phyloP scores from a whole-genome alignment of 805 yeast genomes.

The Candida railenensis region DNA sequence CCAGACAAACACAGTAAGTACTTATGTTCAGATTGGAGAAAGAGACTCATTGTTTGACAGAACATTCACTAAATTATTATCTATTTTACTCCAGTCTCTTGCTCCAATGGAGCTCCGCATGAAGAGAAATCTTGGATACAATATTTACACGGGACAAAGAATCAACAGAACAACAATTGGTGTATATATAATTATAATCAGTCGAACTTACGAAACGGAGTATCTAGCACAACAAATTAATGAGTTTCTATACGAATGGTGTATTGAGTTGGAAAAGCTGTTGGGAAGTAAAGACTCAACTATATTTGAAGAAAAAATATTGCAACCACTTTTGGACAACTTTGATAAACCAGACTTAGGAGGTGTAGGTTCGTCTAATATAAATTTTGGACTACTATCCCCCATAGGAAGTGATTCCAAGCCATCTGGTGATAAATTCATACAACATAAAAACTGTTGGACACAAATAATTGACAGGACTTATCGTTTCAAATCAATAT shows the following conservation, averaged over 20 bases:
- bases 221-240: slow-evolving; percentile 47
- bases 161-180: slow-evolving; percentile 54
- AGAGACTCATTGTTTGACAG: slow-evolving; percentile 32
- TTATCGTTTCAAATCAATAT: slow-evolving; percentile 36
- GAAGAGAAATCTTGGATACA: slow-evolving; percentile 61
- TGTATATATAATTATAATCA: slow-evolving; percentile 55
- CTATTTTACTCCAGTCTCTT: slow-evolving; percentile 45
- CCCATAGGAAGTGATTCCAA: slow-evolving; percentile 21
- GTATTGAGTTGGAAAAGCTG: not conserved
- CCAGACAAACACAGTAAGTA: slow-evolving; percentile 46
- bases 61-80: slow-evolving; percentile 46
- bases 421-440: slow-evolving; percentile 12
- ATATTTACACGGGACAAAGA: slow-evolving; percentile 56
- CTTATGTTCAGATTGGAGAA: slow-evolving; percentile 57
- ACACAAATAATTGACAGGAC: slow-evolving; percentile 48
- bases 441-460: slow-evolving; percentile 46
- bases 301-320: slow-evolving; percentile 33
- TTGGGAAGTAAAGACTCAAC: slow-evolving; percentile 9
- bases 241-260: slow-evolving; percentile 42
- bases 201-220: slow-evolving; percentile 43
- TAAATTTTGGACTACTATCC: slow-evolving; percentile 24
- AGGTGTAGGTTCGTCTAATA: slow-evolving; percentile 12
- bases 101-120: slow-evolving; percentile 50
- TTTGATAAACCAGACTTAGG: slow-evolving; percentile 8
- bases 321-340: slow-evolving; percentile 35